Conservation (phyloP, 1,284 basidiomycete species). For the Cryptococcus sp. region DNA sequence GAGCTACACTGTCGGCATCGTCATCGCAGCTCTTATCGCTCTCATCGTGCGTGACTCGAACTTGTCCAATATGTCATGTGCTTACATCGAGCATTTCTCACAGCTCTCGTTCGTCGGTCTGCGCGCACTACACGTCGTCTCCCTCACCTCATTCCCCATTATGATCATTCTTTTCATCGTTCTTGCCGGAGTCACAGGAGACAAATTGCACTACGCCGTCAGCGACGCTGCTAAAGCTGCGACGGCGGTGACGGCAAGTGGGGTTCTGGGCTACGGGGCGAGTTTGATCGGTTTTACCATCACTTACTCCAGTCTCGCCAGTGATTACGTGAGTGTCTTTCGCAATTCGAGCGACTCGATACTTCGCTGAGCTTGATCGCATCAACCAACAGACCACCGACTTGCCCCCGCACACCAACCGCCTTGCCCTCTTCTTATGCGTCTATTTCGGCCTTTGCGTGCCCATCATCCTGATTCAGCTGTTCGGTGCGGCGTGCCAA, state of each 20-base stretch:
- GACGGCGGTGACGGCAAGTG: constrained; percentile 35
- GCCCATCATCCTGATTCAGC: constrained; percentile 69
- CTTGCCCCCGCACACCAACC: constrained; percentile 46
- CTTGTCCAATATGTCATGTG: too few relatives aligned
- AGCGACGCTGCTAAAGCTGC: constrained; percentile 34
- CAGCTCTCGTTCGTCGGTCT: constrained; percentile 58
- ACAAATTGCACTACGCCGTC: constrained; percentile 55
- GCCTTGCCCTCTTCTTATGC: constrained; percentile 62
- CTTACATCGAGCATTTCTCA: too few relatives aligned
- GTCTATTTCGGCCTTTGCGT: constrained; percentile 73
- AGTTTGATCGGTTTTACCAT: constrained; percentile 50
- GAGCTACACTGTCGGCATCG: constrained; percentile 72
- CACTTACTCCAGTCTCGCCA: constrained; percentile 44
- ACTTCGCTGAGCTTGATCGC: background rate
- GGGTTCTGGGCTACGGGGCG: constrained; percentile 45
- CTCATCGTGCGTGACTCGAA: constrained; percentile 62
- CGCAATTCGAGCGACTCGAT: background rate
- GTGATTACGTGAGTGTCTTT: constrained; percentile 43
- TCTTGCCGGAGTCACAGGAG: constrained; percentile 67
- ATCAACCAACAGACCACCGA: constrained; percentile 53
- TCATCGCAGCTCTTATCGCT: constrained; percentile 75
- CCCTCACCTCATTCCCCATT: constrained; percentile 49
- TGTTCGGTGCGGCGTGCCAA: constrained; percentile 64
- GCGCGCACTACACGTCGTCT: constrained; percentile 51
- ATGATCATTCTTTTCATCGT: constrained; percentile 73